Conservation (phyloP, 1,284 basidiomycete genomes). For the Ceratorhiza oryzae-sativae region DNA sequence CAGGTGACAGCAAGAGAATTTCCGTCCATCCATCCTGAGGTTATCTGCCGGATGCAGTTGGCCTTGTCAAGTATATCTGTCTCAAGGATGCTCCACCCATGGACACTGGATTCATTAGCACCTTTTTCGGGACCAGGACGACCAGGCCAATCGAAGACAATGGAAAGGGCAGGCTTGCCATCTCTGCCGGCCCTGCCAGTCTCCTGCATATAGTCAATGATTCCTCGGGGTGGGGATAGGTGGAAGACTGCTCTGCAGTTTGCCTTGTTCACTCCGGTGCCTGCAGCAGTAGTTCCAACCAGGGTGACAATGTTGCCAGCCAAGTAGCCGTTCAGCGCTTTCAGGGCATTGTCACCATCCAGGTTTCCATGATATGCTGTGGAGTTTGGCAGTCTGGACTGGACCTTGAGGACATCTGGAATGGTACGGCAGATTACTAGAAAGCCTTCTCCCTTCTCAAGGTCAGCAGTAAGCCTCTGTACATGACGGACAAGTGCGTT, state of each 20-base stretch:
- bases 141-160: not conserved
- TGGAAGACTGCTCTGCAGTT: not conserved
- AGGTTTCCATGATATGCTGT: not conserved
- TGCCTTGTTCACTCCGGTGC: not conserved
- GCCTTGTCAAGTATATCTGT: no score
- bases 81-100: no score
- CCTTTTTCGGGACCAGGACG: no score
- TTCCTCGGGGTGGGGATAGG: not conserved
- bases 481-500: not conserved
- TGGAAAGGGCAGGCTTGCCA: not conserved
- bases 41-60: no score
- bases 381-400: not conserved
- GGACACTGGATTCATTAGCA: no score
- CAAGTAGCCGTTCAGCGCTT: not conserved
- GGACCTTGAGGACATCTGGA: not conserved
- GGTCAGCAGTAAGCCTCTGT: not conserved
- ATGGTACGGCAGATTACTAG: not conserved
- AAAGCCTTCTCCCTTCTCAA: not conserved
- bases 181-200: not conserved
- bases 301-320: not conserved
- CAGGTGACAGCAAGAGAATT: no score
- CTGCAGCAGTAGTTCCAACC: not conserved
- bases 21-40: no score
- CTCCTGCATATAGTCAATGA: not conserved
- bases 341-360: not conserved